Percentiles rank a stretch among this genome's conserved stretches.
Conservation (phyloP, 805 yeast genomes). For the Hanseniaspora singularis region DNA sequence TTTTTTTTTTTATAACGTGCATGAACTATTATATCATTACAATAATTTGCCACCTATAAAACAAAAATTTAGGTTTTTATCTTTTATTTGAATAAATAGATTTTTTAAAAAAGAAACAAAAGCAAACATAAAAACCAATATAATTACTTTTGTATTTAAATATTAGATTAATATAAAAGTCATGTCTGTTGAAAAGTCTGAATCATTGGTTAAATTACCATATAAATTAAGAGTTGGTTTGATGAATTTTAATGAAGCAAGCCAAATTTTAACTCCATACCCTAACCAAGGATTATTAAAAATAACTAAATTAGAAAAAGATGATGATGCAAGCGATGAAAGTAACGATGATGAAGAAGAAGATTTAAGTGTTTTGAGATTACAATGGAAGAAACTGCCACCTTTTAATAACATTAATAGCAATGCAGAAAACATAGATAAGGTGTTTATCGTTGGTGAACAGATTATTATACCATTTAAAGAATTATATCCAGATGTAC, state of each 20-base stretch:
- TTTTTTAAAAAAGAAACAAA: too few relatives aligned
- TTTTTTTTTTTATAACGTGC: too few relatives aligned
- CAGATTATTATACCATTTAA: constrained; percentile 9
- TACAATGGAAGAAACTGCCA: constrained; percentile 6
- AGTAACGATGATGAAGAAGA: constrained; percentile 1
- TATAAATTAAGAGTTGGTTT: constrained; percentile 4
- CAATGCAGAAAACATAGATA: constrained; percentile 3
- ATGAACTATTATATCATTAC: too few relatives aligned
- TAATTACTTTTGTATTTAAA: too few relatives aligned
- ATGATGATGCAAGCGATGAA: background rate
- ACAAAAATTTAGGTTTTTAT: too few relatives aligned
- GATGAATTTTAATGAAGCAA: background rate
- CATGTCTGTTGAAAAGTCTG: background rate
- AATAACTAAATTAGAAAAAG: background rate
- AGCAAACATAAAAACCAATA: too few relatives aligned
- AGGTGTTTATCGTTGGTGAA: constrained; percentile 6
- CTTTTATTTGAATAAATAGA: too few relatives aligned
- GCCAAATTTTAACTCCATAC: background rate
- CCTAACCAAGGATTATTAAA: constrained; percentile 4
- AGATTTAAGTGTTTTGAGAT: constrained; percentile 2
- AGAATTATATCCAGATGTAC: background rate
- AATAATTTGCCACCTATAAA: too few relatives aligned
- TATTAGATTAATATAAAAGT: too few relatives aligned
- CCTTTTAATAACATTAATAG: background rate
- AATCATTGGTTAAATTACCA: background rate